Evolutionary conservation across 108 stramenopile species (phyloP).

Genomic region (Schizochytrium sp.): DNA sequence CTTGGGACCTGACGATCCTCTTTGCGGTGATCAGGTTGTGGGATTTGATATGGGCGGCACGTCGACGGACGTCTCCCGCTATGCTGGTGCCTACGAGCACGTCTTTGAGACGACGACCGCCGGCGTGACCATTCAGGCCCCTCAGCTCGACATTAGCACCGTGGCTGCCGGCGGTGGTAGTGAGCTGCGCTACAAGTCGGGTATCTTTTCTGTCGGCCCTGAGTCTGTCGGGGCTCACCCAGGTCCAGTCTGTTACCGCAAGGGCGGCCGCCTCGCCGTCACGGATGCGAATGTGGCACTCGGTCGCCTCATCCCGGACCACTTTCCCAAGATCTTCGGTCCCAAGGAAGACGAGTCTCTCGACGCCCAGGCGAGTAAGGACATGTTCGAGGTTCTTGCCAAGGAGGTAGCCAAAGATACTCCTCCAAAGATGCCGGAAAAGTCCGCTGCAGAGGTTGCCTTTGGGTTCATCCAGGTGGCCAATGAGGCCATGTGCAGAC

Average conservation of each 20-base stretch:
- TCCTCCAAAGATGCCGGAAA: not conserved
- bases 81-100: slow-evolving; percentile 71
- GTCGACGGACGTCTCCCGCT: slow-evolving; percentile 80
- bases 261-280: slow-evolving; percentile 81
- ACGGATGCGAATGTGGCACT: slow-evolving; percentile 96
- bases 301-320: slow-evolving; percentile 75
- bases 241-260: slow-evolving; percentile 94
- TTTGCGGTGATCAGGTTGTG: slow-evolving; percentile 60
- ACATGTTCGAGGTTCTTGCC: slow-evolving; percentile 68
- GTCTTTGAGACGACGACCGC: slow-evolving; percentile 94
- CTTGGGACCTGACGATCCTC: not conserved
- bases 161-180: slow-evolving; percentile 89
- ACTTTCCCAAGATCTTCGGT: slow-evolving; percentile 94
- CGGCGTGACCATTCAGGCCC: slow-evolving; percentile 74
- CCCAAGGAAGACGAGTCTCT: slow-evolving; percentile 85
- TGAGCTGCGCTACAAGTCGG: slow-evolving; percentile 72
- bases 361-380: slow-evolving; percentile 72
- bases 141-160: slow-evolving; percentile 96
- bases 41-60: slow-evolving; percentile 99
- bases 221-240: slow-evolving; percentile 92
- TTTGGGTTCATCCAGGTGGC: slow-evolving; percentile 93
- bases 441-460: slow-evolving; percentile 62
- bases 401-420: slow-evolving; percentile 23
- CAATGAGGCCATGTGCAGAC: slow-evolving; percentile 98
- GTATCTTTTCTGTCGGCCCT: slow-evolving; percentile 90